Evolutionary conservation across 2,329 filamentous ascomycete species (phyloP), one percentile per base, ranked within the genome.

Genomic region (Nothophaeocryptopus gaeumannii): DNA sequence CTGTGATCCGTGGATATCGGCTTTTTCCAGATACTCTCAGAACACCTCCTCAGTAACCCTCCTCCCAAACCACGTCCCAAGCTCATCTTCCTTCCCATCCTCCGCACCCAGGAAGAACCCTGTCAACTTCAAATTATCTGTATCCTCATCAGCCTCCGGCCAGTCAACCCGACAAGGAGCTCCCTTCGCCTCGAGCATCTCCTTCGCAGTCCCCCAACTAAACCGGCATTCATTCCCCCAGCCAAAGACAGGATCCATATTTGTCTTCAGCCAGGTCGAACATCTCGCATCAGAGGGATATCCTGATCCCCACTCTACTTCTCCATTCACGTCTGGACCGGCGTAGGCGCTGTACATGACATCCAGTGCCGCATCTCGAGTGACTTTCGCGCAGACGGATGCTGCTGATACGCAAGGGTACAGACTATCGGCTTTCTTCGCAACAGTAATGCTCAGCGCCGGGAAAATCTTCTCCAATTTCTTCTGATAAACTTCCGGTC

Each of bases 311-410:
- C 93, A 96, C 9, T 56, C 53, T 38, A 66, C 54, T 54, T 60
- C 45, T 29, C 63, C 56, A 13, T 63, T 65, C 5, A 55, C 62
- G 8, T 58, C 70, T 35, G 68, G 63, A 48, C 63, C 63, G 10
- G 60, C 55, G 52, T 82, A 77, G 5, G 74, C 72, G 49, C 80
- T 75, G 64, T 88, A 92, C 36, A 92, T 78, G 2, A 86, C 81
- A 64, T 96, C 91, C 16, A 97, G 78, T 5, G 90, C 90, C 1
- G 86, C 87, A 71, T 99, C 93, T 57, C 93, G 79, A 10, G 93
- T 97, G 29, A 99, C 93, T 71, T 99, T 99, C 46, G 93, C 93
- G 69, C 88, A 95, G 2, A 99, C 90, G 55, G 88, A 93, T 5
- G 93, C 92, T 30, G 92, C 93, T 62, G 88, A 95, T 46, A 97